phyloP scores from a whole-genome alignment of 2,329 filamentous ascomycete species.

The Clarireedia homoeocarpa region DNA sequence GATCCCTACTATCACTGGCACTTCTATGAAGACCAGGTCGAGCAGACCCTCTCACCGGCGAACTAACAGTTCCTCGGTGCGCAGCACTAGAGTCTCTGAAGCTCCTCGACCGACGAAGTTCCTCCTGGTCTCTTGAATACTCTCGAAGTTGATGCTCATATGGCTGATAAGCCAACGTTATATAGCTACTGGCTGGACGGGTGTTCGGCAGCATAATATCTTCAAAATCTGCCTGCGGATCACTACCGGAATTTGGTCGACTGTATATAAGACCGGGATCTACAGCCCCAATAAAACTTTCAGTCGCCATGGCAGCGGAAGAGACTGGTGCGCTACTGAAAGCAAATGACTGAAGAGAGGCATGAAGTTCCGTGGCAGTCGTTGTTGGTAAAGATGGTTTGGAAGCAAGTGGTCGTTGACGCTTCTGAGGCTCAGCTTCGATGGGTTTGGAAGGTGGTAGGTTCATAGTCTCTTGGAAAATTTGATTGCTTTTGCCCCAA shows the following conservation, averaged over 20 bases:
- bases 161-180: conserved; percentile 21
- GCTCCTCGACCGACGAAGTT: conserved; percentile 22
- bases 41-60: conserved; percentile 25
- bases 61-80: conserved; percentile 23
- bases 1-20: conserved; percentile 25
- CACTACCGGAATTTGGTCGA: conserved; percentile 26
- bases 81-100: conserved; percentile 18
- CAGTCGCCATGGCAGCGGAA: conserved; percentile 45
- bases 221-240: conserved; percentile 17
- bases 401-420: conserved; percentile 42
- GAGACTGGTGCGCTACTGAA: conserved; percentile 32
- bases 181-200: conserved; percentile 24
- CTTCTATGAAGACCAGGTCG: conserved; percentile 24
- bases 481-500: conserved; percentile 47
- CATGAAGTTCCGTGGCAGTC: conserved; percentile 30
- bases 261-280: conserved; percentile 53
- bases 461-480: conserved; percentile 42
- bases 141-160: conserved; percentile 29
- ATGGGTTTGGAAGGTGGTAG: conserved; percentile 12
- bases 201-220: conserved; percentile 21
- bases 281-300: conserved; percentile 41
- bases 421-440: conserved; percentile 28
- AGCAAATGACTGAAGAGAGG: conserved; percentile 34
- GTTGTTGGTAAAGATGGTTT: conserved; percentile 19
- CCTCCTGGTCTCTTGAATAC: conserved; percentile 26